A percentile compares a stretch with the other conserved stretches of the same genome.
These are phyloP conservation scores for Adansonia gregorii DNA, from an alignment of 441 rosid genomes.

Conservation along the genomic window DNA sequence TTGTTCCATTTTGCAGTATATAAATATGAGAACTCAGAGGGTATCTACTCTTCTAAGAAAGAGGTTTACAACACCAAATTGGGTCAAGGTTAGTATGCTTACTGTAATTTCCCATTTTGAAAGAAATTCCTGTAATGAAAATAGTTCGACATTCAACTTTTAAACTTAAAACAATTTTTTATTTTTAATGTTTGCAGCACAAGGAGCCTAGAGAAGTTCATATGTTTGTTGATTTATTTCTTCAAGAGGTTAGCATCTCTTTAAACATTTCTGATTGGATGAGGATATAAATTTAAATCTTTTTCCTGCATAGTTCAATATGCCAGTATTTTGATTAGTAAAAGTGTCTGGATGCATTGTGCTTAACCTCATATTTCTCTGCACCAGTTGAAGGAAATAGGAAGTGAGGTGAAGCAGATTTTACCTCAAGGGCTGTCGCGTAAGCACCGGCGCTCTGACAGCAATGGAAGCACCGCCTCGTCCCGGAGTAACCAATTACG, in stretches of 20 bases:
- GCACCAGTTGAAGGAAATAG: slow-evolving; percentile 69
- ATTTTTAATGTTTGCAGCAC: slow-evolving; percentile 62
- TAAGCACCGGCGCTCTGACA: slow-evolving; percentile 87
- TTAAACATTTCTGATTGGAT: not conserved
- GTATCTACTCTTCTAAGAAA: slow-evolving; percentile 83
- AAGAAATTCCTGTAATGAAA: slow-evolving; percentile 6
- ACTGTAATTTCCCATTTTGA: slow-evolving; percentile 18
- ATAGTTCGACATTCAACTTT: slow-evolving; percentile 20
- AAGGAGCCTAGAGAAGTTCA: slow-evolving; percentile 99
- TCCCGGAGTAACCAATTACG: slow-evolving; percentile 84
- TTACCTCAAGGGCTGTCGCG: slow-evolving; percentile 78
- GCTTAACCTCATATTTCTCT: slow-evolving; percentile 20
- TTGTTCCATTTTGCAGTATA: slow-evolving; percentile 59
- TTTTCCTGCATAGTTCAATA: slow-evolving; percentile 23
- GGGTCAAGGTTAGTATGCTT: slow-evolving; percentile 78
- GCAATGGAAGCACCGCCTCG: slow-evolving; percentile 92
- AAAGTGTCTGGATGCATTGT: not conserved
- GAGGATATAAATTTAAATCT: not conserved
- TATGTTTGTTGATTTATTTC: slow-evolving; percentile 92
- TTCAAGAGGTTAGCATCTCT: slow-evolving; percentile 74
- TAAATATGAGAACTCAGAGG: slow-evolving; percentile 79
- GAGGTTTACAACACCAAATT: slow-evolving; percentile 93
- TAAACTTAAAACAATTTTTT: slow-evolving; percentile 23
- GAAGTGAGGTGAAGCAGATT: slow-evolving; percentile 82
- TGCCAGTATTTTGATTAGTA: slow-evolving; percentile 20